Conservation (phyloP, 1,284 basidiomycete genomes). For the Rhizopogon parksii region DNA sequence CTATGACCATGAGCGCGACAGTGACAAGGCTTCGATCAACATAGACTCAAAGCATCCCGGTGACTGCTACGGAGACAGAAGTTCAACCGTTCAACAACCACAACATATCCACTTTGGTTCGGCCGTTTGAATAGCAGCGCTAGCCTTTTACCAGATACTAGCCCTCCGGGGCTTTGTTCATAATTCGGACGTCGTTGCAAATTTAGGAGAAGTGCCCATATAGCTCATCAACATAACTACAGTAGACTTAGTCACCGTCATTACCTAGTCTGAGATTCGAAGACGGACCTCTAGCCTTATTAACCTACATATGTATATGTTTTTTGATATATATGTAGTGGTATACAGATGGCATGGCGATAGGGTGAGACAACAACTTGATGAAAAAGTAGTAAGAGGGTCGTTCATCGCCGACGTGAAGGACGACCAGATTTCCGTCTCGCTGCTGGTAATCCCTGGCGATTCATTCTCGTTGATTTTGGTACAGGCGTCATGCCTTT, state of each 20-base stretch:
- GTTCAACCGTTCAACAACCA: background rate
- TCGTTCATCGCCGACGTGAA: constrained; percentile 52
- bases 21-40: background rate
- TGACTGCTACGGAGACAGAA: background rate
- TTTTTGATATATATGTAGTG: background rate
- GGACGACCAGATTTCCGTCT: constrained; percentile 61
- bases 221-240: no score
- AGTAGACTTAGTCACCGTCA: background rate
- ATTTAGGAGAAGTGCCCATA: background rate
- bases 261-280: background rate
- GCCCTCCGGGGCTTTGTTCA: no score
- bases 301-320: background rate
- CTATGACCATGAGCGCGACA: background rate
- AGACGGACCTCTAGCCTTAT: background rate
- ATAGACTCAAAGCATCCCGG: background rate
- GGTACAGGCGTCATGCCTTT: constrained; percentile 58
- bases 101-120: background rate
- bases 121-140: background rate
- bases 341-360: background rate
- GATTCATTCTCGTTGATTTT: constrained; percentile 50
- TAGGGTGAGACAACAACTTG: background rate
- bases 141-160: no score
- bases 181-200: background rate
- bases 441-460: constrained; percentile 55
- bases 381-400: background rate